Evolutionary conservation across 306 rosid species (phyloP).

Genomic region (Corylus heterophylla): DNA sequence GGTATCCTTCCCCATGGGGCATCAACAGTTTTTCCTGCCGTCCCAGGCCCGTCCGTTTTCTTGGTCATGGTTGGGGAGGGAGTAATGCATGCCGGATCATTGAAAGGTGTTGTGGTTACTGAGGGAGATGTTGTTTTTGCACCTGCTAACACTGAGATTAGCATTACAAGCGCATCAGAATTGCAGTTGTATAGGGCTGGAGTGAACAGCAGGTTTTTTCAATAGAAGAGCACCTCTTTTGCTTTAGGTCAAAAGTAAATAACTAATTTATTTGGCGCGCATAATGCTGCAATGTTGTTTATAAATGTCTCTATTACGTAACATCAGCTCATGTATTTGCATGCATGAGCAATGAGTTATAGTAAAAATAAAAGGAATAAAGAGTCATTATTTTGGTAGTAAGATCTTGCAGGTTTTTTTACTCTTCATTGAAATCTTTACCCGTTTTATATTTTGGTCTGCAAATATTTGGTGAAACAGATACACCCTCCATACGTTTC

Average conservation of each 20-base stretch:
- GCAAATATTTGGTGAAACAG: too few relatives aligned
- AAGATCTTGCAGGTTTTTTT: neutral
- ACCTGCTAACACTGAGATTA: constrained; percentile 68
- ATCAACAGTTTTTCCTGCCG: constrained; percentile 57
- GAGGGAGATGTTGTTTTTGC: constrained; percentile 86
- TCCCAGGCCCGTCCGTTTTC: constrained; percentile 81
- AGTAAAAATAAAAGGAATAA: neutral
- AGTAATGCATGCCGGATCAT: constrained; percentile 40
- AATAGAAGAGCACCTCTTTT: constrained; percentile 25
- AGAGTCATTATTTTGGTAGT: neutral
- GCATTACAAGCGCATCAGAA: constrained; percentile 51
- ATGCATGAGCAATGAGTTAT: constrained; percentile 4
- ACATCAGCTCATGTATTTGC: neutral
- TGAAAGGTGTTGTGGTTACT: constrained; percentile 36
- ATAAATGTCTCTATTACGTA: neutral
- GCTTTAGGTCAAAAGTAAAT: neutral
- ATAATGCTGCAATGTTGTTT: neutral
- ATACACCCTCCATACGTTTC: too few relatives aligned
- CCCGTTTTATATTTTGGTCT: too few relatives aligned
- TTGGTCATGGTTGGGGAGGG: constrained; percentile 69
- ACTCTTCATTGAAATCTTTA: neutral
- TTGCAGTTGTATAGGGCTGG: constrained; percentile 79
- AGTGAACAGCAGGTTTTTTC: constrained; percentile 65
- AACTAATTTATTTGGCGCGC: neutral
- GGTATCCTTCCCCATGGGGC: constrained; percentile 67